Percentiles rank a stretch among this genome's conserved stretches.
These are phyloP conservation scores for Ophiosphaerella korrae DNA, from an alignment of 2,329 filamentous ascomycete species.

Conservation along the genomic window DNA sequence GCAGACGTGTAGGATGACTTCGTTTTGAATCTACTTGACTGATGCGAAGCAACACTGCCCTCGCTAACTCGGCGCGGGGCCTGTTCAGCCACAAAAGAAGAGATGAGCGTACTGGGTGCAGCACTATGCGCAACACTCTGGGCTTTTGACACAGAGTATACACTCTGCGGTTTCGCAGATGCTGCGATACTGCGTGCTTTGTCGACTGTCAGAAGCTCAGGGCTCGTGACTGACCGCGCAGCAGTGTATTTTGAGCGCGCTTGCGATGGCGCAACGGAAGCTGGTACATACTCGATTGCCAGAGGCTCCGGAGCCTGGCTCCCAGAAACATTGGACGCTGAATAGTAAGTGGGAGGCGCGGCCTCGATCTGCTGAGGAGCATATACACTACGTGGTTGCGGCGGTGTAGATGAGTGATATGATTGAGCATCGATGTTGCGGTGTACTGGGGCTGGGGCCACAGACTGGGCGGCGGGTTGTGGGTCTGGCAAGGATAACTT, in stretches of 20 bases:
- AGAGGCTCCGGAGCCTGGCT: slow-evolving; percentile 28
- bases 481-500: slow-evolving; percentile 39
- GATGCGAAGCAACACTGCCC: slow-evolving; percentile 41
- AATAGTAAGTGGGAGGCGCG: slow-evolving; percentile 41
- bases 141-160: slow-evolving; percentile 11
- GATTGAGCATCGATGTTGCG: slow-evolving; percentile 48
- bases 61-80: slow-evolving; percentile 31
- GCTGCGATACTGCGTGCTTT: slow-evolving; percentile 25
- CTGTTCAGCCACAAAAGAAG: slow-evolving; percentile 44
- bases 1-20: slow-evolving; percentile 35
- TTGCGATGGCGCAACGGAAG: slow-evolving; percentile 36
- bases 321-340: slow-evolving; percentile 36
- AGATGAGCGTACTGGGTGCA: slow-evolving; percentile 43
- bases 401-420: slow-evolving; percentile 32
- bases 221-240: slow-evolving; percentile 38
- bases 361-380: slow-evolving; percentile 47
- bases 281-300: slow-evolving; percentile 45
- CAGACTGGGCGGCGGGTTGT: slow-evolving; percentile 37
- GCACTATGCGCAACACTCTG: slow-evolving; percentile 30
- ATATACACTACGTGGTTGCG: slow-evolving; percentile 25
- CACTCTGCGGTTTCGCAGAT: slow-evolving; percentile 20
- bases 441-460: slow-evolving; percentile 37
- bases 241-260: slow-evolving; percentile 30
- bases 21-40: slow-evolving; percentile 41
- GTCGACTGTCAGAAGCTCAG: slow-evolving; percentile 34